A percentile compares a stretch with the other conserved stretches of the same genome.
Evolutionary conservation across 2,329 filamentous ascomycete genomes (phyloP).

Genomic region (Colletotrichum kahawae): DNA sequence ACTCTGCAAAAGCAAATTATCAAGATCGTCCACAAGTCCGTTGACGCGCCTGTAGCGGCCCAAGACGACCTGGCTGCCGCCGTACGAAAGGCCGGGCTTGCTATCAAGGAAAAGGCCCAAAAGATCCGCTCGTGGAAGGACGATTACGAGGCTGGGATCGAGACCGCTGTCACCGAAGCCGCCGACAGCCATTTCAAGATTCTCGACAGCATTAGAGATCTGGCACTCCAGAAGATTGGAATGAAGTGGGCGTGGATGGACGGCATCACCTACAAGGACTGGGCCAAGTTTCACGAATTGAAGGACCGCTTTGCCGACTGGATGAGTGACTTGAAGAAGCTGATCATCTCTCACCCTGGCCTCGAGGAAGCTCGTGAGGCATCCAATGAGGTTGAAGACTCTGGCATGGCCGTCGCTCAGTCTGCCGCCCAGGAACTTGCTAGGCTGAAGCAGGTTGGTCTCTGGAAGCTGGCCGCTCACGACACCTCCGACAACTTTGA

Average conservation of each 20-base stretch:
- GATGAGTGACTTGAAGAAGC: slow-evolving; percentile 79
- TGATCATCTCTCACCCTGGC: slow-evolving; percentile 76
- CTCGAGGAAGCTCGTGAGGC: slow-evolving; percentile 71
- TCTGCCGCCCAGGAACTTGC: slow-evolving; percentile 80
- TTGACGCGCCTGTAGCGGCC: slow-evolving; percentile 42
- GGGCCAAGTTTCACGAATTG: slow-evolving; percentile 91
- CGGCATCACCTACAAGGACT: slow-evolving; percentile 94
- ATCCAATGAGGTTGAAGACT: slow-evolving; percentile 73
- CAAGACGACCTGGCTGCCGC: slow-evolving; percentile 49
- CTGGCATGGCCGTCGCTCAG: slow-evolving; percentile 81
- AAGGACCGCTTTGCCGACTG: slow-evolving; percentile 84
- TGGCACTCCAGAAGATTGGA: slow-evolving; percentile 89
- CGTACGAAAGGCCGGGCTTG: slow-evolving; percentile 71
- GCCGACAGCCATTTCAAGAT: slow-evolving; percentile 84
- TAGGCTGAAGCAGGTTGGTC: slow-evolving; percentile 81
- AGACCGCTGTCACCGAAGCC: slow-evolving; percentile 71
- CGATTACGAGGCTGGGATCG: slow-evolving; percentile 72
- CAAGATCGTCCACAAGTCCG: slow-evolving; percentile 62
- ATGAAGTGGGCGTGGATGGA: slow-evolving; percentile 97
- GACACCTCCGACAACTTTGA: slow-evolving; percentile 84
- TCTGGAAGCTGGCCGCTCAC: slow-evolving; percentile 79
- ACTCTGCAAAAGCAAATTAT: slow-evolving; percentile 72
- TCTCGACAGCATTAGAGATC: slow-evolving; percentile 79
- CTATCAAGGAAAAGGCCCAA: slow-evolving; percentile 79
- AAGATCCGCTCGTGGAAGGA: slow-evolving; percentile 79